Evolutionary conservation across 2,329 filamentous ascomycete species (phyloP), one percentile per base, ranked within the genome.

Genomic region (Zasmidium cellare): DNA sequence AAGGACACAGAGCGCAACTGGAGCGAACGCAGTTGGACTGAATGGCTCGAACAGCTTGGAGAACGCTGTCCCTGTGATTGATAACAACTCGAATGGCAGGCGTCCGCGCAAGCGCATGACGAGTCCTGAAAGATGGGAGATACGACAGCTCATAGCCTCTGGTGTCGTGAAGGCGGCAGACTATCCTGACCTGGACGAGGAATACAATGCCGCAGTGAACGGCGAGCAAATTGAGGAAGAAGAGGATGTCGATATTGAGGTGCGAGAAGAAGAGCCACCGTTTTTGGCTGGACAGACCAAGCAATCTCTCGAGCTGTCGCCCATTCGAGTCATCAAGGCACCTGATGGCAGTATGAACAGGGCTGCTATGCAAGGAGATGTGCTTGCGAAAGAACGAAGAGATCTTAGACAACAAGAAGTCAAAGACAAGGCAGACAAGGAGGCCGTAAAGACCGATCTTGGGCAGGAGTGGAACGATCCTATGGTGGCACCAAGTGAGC

Each of bases 281-380:
- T 99, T 99, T 79, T 76, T 99, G 62, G 90, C 91, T 16, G 94
- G 94, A 3, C 96, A 99, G 74, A 99, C 94, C 0, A 97, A 97
- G 71, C 92, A 96, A 71, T 96, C 92, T 9, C 81, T 99, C 9
- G 94, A 99, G 70, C 78, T 99, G 3, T 97, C 92, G 1, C 94
- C 94, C 0, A 99, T 99, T 61, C 85, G 96, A 63, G 92, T 99
- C 20, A 91, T 99, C 67, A 97, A 97, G 75, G 94, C 94, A 1
- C 96, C 94, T 0, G 94, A 99, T 74, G 94, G 94, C n/a, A 97
- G 93, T 3, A 87, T 99, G 75, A 99, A 99, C 72, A 85, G 94
- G 69, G 91, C 96, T 49, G 96, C 96, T 16, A 96, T 97, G 90
- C 88, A 92, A 9, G 93, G 94, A 46, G 92, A 93, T 16, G 84